Evolutionary conservation across 768 basidiomycete genomes (phyloP).

Genomic region (Pulveroboletus sp.): DNA sequence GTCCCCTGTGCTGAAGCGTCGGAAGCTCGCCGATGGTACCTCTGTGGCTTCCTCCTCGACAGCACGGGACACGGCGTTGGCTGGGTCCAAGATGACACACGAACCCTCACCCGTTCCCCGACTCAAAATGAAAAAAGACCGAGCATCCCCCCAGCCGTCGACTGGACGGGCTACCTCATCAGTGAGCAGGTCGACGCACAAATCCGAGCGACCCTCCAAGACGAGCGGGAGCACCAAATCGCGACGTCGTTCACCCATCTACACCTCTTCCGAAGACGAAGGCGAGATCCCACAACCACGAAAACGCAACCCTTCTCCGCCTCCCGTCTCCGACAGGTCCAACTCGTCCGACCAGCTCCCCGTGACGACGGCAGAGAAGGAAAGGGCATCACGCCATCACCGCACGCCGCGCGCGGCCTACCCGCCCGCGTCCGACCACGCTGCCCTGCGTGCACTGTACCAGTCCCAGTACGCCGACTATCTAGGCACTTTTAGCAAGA

Average conservation of each 20-base stretch:
- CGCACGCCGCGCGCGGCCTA: constrained; percentile 33
- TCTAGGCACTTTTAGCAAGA: constrained; percentile 41
- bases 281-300: constrained; percentile 35
- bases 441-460: constrained; percentile 51
- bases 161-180: constrained; percentile 6
- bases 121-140: constrained; percentile 38
- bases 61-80: constrained; percentile 24
- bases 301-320: constrained; percentile 28
- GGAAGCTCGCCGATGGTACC: constrained; percentile 39
- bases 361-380: no score
- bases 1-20: constrained; percentile 35
- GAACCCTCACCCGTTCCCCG: constrained; percentile 22
- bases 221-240: constrained; percentile 28
- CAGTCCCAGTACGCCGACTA: constrained; percentile 50
- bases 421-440: constrained; percentile 44
- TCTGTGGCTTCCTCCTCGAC: constrained; percentile 15
- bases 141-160: constrained; percentile 24
- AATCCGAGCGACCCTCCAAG: constrained; percentile 21
- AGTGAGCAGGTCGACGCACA: constrained; percentile 5
- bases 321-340: constrained; percentile 22
- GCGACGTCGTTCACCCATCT: constrained; percentile 56
- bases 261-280: constrained; percentile 66
- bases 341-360: constrained; percentile 18
- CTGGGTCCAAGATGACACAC: constrained; percentile 32
- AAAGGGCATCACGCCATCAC: constrained; percentile 18